Evolutionary conservation across 495 filamentous ascomycete genomes (phyloP), one percentile per base, ranked within the genome.

Genomic region (Aspergillus conjunctus): DNA sequence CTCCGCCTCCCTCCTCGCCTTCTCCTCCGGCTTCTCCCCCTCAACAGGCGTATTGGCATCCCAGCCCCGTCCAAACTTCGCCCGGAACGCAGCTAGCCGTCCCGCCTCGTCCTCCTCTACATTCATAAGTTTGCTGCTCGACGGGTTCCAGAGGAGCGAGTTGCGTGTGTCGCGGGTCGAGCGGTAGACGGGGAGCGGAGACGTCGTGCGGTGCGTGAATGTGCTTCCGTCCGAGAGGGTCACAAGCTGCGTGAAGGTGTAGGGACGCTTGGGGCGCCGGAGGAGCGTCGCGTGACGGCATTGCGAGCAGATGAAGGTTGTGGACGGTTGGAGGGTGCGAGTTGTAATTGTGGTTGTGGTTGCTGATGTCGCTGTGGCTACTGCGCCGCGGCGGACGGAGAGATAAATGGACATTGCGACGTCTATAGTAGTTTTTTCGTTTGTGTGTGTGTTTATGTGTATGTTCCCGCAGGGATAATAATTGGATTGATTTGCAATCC

Each of bases 71-170:
- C 94, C 94, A 80, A 91, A 98, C 58, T 87, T 83, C 60, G 82
- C 81, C 54, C 94, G 80, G 80, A 98, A 98, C 37, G 91, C 89
- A 52, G 85, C 87, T 66, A 98, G 73, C 68, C 90, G 87, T 30
- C 94, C 94, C 21, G 94, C 95, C 85, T 98, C 94, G 70, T 98
- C 94, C 60, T 93, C 86, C 74, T 98, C 95, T 56, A 97, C 82
- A 68, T 92, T 95, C 69, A 87, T 77, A 71, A 98, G 76, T 56
- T 87, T 86, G 70, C 86, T 84, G 59, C 86, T 83, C 37, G 79
- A 84, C 2, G 94, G 95, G 71, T 98, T 94, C 94, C 94, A 98
- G 31, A 97, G 73, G 4, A 88, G 77, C 60, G 90, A 85, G 81
- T 98, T 98, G 64, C 90, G 85, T 49, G 85, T 88, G 81, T 98